Conservation (phyloP, 2,329 filamentous ascomycete genomes). For the Xylariales sp. region DNA sequence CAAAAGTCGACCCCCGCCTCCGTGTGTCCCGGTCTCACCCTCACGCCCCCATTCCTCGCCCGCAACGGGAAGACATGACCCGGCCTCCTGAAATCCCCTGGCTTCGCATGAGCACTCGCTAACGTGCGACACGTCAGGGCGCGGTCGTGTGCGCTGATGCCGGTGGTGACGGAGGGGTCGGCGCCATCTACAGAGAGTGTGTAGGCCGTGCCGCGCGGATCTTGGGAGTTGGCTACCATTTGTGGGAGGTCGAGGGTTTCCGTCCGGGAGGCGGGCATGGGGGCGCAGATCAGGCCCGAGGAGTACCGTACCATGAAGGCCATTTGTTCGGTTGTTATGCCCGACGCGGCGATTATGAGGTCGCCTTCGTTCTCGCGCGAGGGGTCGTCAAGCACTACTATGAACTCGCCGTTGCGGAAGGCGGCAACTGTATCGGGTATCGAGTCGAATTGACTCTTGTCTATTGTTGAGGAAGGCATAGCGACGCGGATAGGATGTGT, state of each 20-base stretch:
- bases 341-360: conserved; percentile 86
- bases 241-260: conserved; percentile 72
- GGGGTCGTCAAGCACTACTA: conserved; percentile 90
- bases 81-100: conserved; percentile 68
- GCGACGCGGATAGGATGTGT: conserved; percentile 15
- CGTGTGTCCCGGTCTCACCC: conserved; percentile 78
- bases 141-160: conserved; percentile 85
- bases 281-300: conserved; percentile 87
- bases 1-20: conserved; percentile 93
- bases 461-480: conserved; percentile 50
- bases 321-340: conserved; percentile 84
- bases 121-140: conserved; percentile 75
- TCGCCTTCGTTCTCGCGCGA: conserved; percentile 97
- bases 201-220: conserved; percentile 89
- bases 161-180: conserved; percentile 71
- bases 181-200: conserved; percentile 82
- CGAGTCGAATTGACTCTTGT: conserved; percentile 53
- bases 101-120: conserved; percentile 56
- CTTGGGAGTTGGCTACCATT: conserved; percentile 74
- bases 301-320: conserved; percentile 93
- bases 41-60: conserved; percentile 73
- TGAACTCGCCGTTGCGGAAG: conserved; percentile 81
- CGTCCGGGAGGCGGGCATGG: conserved; percentile 67
- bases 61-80: conserved; percentile 88
- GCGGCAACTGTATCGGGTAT: conserved; percentile 61